Evolutionary conservation across 2,329 filamentous ascomycete species (phyloP), one percentile per base, ranked within the genome.

Genomic region (Xylaria arbuscula): DNA sequence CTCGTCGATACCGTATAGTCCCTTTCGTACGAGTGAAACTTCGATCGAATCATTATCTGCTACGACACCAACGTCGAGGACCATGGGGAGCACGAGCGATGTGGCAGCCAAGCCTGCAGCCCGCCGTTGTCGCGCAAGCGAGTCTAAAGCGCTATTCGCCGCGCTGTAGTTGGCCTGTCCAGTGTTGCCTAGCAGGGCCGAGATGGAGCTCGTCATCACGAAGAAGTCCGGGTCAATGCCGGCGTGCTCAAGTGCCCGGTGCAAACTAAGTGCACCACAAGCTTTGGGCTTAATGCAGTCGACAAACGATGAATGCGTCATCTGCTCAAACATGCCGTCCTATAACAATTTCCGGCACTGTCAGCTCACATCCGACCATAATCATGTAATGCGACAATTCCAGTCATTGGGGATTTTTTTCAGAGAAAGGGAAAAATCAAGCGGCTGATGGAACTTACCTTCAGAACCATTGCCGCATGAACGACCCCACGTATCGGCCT

Each of bases 1-100:
- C 51, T 78, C 77, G 48, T 77, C 72, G 24, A 78, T 76, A 32
- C 75, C 76, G 62, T 78, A 78, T 63, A 77, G 71, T 15, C 77
- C 76, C 59, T 72, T 76, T 22, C 72, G 67, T 34, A 59, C 69
- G 11, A 79, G 64, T 7, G 72, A 60, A 3, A 68, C 65, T 53
- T 78, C 75, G 15, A 78, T 62, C 3, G 66, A 64, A 32, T 60
- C 64, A 50, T 73, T 68, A 24, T 75, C 70, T 9, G 74, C 62
- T 7, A 76, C 70, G 1, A 72, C 69, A 1, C 74, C 74, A 7
- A 74, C 70, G n/a, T 68, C 74, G 10, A 75, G 59, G 1, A 75
- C 68, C 72, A 75, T 73, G 13, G 73, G 72, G 7, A 76, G 69
- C 6, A 73, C 65, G n/a, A 73, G 53, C 0, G 74, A 72, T 15